Evolutionary conservation across 768 basidiomycete species (phyloP), one percentile per base, ranked within the genome.

Genomic region (Serendipita sp.): DNA sequence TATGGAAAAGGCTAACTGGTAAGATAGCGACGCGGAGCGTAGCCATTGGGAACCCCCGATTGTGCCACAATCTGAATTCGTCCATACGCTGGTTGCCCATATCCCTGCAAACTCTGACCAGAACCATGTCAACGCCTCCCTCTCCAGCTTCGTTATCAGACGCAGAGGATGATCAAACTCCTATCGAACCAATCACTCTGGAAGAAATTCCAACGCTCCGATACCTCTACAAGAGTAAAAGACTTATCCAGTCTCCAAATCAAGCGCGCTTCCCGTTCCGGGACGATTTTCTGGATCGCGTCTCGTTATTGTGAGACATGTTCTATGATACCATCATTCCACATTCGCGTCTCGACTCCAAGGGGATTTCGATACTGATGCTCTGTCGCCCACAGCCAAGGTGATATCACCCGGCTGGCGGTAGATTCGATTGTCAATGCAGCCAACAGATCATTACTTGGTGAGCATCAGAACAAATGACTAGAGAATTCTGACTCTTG

Each of bases 351-450:
- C 18, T 48, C 32, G 48, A 28, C 38, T 44, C 24, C 24, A 24
- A 24, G 45, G 47, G 46, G 5, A 15, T 44, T 64, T 15, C 35
- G 38, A 8, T 53, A 10, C 45, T 66, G 38, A 64, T 34, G 66
- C 37, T 41, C 30, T n/a, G 35, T 48, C 16, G 11, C 56, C 63
- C 7, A 45, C 69, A 90, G 89, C 69, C 83, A 87, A 70, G 88
- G 87, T 30, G 86, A 91, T 73, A 90, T 92, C 65, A 91, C 89
- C 2, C 75, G 77, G 65, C 71, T 92, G 24, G 77, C 83, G 63
- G 75, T 87, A 10, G 89, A 90, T 71, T 76, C 82, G 0, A 85
- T 92, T 64, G 89, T 92, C 34, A 92, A 91, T 70, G 90, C 90
- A 11, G 90, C 89, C 3, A 92, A 92, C 70, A 77, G 77, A 53